These are phyloP conservation scores for Diaporthe sp. DNA, from an alignment of 2,329 filamentous ascomycete genomes.

Conservation along the genomic window DNA sequence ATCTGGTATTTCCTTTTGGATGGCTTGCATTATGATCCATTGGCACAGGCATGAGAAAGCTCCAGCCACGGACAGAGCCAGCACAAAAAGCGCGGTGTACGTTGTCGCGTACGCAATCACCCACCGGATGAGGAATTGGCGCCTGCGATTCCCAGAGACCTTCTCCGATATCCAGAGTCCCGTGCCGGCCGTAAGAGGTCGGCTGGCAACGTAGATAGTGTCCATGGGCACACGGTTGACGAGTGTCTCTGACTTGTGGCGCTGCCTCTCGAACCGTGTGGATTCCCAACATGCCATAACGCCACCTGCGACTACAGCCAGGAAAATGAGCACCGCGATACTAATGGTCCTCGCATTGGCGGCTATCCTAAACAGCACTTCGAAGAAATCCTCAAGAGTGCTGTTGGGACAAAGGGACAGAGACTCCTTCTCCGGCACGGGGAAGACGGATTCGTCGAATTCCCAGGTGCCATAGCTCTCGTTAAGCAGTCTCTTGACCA, in stretches of 20 bases:
- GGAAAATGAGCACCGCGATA: conserved; percentile 76
- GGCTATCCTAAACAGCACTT: conserved; percentile 74
- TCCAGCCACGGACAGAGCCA: conserved; percentile 84
- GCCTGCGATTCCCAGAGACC: conserved; percentile 65
- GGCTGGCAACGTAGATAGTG: conserved; percentile 86
- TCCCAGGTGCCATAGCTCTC: conserved; percentile 76
- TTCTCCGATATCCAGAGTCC: conserved; percentile 77
- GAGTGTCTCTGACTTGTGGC: conserved; percentile 75
- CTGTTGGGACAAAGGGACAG: conserved; percentile 91
- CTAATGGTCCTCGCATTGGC: conserved; percentile 78
- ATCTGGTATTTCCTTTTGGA: conserved; percentile 81
- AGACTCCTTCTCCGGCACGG: conserved; percentile 83
- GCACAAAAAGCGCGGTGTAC: conserved; percentile 83
- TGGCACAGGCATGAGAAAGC: conserved; percentile 87
- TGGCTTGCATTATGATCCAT: conserved; percentile 76
- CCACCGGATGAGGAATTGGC: conserved; percentile 83
- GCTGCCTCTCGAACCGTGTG: conserved; percentile 78
- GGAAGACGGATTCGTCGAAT: conserved; percentile 83
- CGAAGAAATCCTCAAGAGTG: conserved; percentile 86
- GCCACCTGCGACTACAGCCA: conserved; percentile 78
- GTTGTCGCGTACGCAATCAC: conserved; percentile 89
- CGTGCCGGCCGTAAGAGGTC: conserved; percentile 77
- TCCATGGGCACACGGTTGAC: conserved; percentile 82
- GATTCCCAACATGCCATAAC: conserved; percentile 87
- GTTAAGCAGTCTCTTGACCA: conserved; percentile 80